Evolutionary conservation across 345 rosid genomes (phyloP).

Genomic region (Gynandropsis gynandra): DNA sequence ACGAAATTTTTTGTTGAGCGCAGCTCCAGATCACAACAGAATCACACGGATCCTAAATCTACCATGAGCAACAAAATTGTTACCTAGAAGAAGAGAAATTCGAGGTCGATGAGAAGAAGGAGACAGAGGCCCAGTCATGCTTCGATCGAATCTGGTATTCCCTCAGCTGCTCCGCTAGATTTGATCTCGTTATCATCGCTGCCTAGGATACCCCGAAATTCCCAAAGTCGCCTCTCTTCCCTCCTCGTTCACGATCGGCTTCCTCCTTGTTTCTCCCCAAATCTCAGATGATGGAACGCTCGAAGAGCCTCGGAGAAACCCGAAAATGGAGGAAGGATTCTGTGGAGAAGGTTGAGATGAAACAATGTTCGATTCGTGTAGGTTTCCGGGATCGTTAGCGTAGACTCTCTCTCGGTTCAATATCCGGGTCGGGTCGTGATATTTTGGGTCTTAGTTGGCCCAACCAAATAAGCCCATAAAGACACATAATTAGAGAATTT

Average conservation of each 20-base stretch:
- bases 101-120: conserved; percentile 90
- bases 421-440: conserved; percentile 21
- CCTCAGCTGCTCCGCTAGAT: conserved; percentile 83
- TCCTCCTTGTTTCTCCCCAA: conserved; percentile 10
- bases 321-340: not conserved
- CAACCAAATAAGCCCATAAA: not conserved
- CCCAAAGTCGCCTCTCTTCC: not conserved
- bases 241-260: not conserved
- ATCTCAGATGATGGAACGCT: conserved; percentile 9
- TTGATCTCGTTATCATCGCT: conserved; percentile 92
- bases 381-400: conserved; percentile 25
- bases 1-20: not conserved
- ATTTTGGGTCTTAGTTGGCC: too few species aligned
- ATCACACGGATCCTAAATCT: conserved; percentile 7
- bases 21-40: conserved; percentile 1
- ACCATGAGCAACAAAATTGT: not conserved
- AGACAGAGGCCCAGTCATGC: conserved; percentile 96
- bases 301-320: conserved; percentile 1
- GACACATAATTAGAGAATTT: too few species aligned
- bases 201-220: conserved; percentile 10
- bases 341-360: not conserved
- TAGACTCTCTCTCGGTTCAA: conserved; percentile 20
- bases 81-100: conserved; percentile 70
- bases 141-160: conserved; percentile 96
- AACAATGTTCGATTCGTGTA: conserved; percentile 24